Evolutionary conservation across 805 yeast species (phyloP).

Genomic region (Kodamaea kakaduensis): DNA sequence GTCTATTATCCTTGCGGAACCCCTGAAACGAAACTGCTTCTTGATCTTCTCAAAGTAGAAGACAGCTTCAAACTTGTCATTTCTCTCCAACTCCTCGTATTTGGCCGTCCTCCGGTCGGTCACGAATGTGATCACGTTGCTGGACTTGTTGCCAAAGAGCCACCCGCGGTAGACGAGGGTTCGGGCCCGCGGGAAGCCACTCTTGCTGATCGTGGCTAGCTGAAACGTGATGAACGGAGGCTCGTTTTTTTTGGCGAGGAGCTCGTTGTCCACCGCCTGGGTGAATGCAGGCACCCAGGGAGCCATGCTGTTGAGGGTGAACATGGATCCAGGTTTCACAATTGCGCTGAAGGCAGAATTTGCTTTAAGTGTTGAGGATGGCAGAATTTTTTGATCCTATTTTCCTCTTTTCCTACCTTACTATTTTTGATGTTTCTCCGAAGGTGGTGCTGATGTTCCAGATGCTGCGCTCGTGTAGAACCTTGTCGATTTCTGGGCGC

Average conservation of each 20-base stretch:
- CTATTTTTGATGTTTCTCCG: too few species aligned
- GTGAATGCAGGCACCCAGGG: conserved; percentile 74
- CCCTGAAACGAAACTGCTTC: conserved; percentile 72
- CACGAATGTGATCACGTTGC: conserved; percentile 63
- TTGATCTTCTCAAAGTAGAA: conserved; percentile 61
- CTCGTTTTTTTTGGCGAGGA: conserved; percentile 18
- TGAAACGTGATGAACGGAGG: conserved; percentile 59
- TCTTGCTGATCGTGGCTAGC: conserved; percentile 52
- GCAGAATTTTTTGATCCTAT: too few species aligned
- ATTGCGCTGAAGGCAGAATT: too few species aligned
- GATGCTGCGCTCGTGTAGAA: too few species aligned
- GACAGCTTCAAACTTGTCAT: conserved; percentile 68
- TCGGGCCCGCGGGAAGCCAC: conserved; percentile 58
- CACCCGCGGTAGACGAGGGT: conserved; percentile 74
- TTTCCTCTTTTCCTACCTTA: too few species aligned
- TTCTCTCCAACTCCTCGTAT: conserved; percentile 45
- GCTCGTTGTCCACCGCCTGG: conserved; percentile 48
- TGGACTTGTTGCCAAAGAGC: conserved; percentile 62
- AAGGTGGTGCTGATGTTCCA: too few species aligned
- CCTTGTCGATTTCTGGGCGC: too few species aligned
- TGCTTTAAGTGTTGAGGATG: too few species aligned
- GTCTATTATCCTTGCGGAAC: conserved; percentile 50
- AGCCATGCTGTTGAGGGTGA: conserved; percentile 42
- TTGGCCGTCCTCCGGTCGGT: conserved; percentile 72
- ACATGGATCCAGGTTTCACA: conserved; percentile 20